These are phyloP conservation scores for Cymodocea nodosa DNA, from an alignment of 116 monocot species.

Conservation along the genomic window DNA sequence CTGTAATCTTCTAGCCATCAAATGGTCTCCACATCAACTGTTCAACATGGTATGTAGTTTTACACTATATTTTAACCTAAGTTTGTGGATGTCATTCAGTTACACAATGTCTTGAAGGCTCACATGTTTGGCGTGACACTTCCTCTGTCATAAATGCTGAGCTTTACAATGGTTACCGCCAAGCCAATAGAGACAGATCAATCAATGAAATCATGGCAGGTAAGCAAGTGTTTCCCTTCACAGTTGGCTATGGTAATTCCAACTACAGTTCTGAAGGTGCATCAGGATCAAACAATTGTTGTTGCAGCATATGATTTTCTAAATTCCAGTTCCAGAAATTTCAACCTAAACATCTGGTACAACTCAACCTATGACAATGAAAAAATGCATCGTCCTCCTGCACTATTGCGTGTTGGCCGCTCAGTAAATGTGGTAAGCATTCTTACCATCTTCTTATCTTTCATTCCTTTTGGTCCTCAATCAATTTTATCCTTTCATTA, in stretches of 20 bases:
- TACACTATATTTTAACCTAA: no score
- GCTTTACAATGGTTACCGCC: slow-evolving; percentile 37
- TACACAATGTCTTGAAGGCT: slow-evolving; percentile 41
- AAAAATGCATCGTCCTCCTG: not conserved
- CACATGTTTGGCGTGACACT: slow-evolving; percentile 54
- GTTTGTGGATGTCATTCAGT: slow-evolving; percentile 18
- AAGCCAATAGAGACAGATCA: slow-evolving; percentile 28
- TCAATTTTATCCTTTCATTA: not conserved
- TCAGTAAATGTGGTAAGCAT: slow-evolving; percentile 68
- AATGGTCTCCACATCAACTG: no score
- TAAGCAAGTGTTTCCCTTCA: not conserved
- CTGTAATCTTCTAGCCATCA: no score
- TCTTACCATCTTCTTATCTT: not conserved
- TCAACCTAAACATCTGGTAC: slow-evolving; percentile 49
- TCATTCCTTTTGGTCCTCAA: not conserved
- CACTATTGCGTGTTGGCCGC: slow-evolving; percentile 36
- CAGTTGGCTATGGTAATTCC: not conserved
- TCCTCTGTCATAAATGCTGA: slow-evolving; percentile 34
- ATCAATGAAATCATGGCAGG: slow-evolving; percentile 62
- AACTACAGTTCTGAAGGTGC: not conserved
- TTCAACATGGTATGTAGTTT: no score
- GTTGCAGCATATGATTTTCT: slow-evolving; percentile 62
- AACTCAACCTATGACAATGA: slow-evolving; percentile 56
- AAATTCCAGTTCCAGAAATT: slow-evolving; percentile 26
- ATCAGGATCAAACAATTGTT: not conserved